Base-by-base conservation (phyloP, 2,329 filamentous ascomycete species). In the Colletotrichum lentis region DNA sequence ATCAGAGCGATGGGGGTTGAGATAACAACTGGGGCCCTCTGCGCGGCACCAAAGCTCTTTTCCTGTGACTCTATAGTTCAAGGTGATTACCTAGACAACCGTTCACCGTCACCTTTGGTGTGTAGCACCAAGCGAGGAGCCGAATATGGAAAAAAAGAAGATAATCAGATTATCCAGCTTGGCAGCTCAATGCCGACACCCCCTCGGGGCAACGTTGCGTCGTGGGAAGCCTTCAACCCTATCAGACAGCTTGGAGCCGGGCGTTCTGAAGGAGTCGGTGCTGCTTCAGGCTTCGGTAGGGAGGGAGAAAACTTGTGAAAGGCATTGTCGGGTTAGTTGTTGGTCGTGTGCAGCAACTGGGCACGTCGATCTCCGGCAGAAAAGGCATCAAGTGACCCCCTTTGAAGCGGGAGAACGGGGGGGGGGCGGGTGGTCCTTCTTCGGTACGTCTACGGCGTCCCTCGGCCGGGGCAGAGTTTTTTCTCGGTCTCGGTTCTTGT, bases 171-270 rank as follows among this genome's bases (percentile, higher is more conserved):
- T 20, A n/a, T 20, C 18, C 43, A 46, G 18, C 44, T 46, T 46
- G 44, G 44, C n/a, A n/a, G 10, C 44, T 22, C n/a, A 22, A 11
- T n/a, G 11, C 44, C 11, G n/a, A 4, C 52, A 35, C 18, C 44
- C 22, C n/a, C 41, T 67, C 64, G 46, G 59, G 59, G 59, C 54
- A 63, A 57, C 58, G 59, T 57, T 67, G 46, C 59, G 63, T 52
- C 27, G 59, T 41, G 27, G 8, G 27, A 31, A 31, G 27, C 27
- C 27, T 20, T 24, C 24, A 18, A 52, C 52, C 22, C 44, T 20
- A 37, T 39, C 58, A 56, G 44, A 50, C 24, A 52, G 20, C 18
- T 24, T 24, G 16, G 54, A 12, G 16, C 31, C 12, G 39, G 22
- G 22, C 54, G 37, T 18, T 14, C 6, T 44, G 59, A 22, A 44